Percentiles rank a stretch among this genome's conserved stretches.
Conservation (phyloP, 345 rosid species). For the Rhodamnia rubescens region DNA sequence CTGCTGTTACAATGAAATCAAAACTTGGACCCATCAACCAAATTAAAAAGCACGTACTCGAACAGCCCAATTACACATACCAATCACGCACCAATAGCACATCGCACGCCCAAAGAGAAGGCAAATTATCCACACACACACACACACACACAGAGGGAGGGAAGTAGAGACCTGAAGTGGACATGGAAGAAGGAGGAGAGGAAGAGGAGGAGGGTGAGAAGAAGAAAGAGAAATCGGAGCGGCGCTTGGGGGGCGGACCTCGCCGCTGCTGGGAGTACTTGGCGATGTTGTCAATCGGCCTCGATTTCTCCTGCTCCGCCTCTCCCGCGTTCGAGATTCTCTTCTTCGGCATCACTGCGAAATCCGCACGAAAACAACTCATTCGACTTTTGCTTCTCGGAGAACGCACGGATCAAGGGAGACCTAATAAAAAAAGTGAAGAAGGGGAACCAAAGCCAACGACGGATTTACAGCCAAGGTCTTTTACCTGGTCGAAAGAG, state of each 20-base stretch:
- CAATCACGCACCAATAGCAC: neutral
- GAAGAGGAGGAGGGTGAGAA: neutral
- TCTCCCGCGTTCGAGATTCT: neutral
- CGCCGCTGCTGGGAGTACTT: constrained; percentile 8
- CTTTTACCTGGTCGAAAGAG: neutral
- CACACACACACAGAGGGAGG: too few species aligned
- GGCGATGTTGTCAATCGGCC: constrained; percentile 4
- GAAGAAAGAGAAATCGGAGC: constrained; percentile 16
- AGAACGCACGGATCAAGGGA: neutral
- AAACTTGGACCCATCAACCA: neutral
- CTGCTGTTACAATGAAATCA: neutral
- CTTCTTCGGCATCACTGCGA: constrained; percentile 6
- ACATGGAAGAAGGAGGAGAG: neutral
- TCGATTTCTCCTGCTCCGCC: neutral
- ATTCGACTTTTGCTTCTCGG: neutral
- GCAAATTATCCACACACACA: neutral
- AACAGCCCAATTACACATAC: neutral
- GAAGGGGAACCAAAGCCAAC: too few species aligned
- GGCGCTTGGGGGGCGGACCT: constrained; percentile 17
- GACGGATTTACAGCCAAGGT: neutral
- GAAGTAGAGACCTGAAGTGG: constrained; percentile 1
- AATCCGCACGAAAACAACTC: neutral
- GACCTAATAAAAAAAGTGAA: neutral
- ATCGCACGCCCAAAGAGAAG: neutral
- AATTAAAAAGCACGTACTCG: neutral